Evolutionary conservation across 306 rosid species (phyloP), one percentile per base, ranked within the genome.

Genomic region (Geum urbanum): DNA sequence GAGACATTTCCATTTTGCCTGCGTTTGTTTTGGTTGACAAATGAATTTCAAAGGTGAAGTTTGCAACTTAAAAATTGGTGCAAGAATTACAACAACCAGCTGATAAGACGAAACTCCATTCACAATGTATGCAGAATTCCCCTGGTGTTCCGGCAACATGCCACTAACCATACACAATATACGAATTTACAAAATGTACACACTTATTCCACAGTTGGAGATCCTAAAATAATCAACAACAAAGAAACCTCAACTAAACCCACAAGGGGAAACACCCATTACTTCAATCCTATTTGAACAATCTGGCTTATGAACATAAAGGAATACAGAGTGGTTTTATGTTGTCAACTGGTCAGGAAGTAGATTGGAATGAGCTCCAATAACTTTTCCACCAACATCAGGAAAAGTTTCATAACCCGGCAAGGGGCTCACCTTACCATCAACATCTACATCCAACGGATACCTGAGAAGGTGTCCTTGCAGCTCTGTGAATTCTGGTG

Each of bases 391-490:
- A 6, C 97, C 97, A 16, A 89, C 83, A 52, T 95, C 97, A 9
- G 86, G 97, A 84, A 95, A 95, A 69, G 50, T 82, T 72, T 91
- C 97, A 57, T 77, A 24, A 2, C 74, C 90, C 0, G 83, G 82
- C 18, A 84, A 60, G 51, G 89, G 72, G n/a, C 76, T 55, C 13
- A 95, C 68, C 63, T 40, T 78, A 58, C 99, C 99, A 73, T 86
- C 74, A 2, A 22, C 58, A 52, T 84, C 87, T 39, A 95, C 84
- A n/a, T 48, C 51, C 53, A 91, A 24, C 15, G 99, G 99, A 81
- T 95, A 95, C 83, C 74, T 83, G 7, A 95, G 86, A 65, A 95
- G 84, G 81, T 91, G 97, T 43, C 99, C 99, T 67, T 74, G 95
- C 74, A 89, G 65, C 10, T 4, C 60, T 60, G 77, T 63, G 73